Conservation (phyloP, 2,329 filamentous ascomycete genomes). For the Colletotrichum tamarilloi region DNA sequence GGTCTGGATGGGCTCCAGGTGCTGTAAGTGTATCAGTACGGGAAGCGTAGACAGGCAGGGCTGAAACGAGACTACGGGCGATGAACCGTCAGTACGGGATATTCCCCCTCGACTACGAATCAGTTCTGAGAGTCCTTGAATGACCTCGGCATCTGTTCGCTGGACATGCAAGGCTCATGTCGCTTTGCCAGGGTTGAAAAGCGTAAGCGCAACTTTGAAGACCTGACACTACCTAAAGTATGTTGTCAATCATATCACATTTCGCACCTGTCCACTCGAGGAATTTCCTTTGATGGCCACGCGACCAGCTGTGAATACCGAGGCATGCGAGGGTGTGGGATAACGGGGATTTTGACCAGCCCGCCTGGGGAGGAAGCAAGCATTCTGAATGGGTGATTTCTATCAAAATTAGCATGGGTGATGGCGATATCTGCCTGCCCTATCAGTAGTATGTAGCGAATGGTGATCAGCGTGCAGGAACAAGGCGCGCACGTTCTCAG, state of each 20-base stretch:
- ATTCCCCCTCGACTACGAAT: not conserved
- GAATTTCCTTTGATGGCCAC: slow-evolving; percentile 4
- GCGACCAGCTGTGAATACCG: not conserved
- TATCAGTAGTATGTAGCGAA: slow-evolving; percentile 10
- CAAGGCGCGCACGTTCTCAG: slow-evolving; percentile 24
- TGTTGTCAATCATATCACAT: not conserved
- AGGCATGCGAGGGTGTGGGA: not conserved
- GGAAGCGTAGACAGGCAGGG: slow-evolving; percentile 27
- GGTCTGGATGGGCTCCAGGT: not conserved
- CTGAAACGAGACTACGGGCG: slow-evolving; percentile 24
- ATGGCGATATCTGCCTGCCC: slow-evolving; percentile 26
- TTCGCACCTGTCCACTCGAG: not conserved
- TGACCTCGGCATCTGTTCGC: not conserved
- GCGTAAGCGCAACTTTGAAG: not conserved
- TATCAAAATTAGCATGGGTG: slow-evolving; percentile 12
- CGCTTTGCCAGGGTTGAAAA: not conserved
- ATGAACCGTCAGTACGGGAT: not conserved
- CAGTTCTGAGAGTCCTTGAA: not conserved
- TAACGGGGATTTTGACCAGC: not conserved
- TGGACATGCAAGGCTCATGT: not conserved
- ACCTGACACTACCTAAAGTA: not conserved
- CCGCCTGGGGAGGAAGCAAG: not conserved
- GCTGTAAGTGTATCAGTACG: not conserved
- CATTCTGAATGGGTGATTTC: not conserved
- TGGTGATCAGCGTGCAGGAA: slow-evolving; percentile 1